Evolutionary conservation across 164 flowering plant species (phyloP).

Genomic region (Santalum album): DNA sequence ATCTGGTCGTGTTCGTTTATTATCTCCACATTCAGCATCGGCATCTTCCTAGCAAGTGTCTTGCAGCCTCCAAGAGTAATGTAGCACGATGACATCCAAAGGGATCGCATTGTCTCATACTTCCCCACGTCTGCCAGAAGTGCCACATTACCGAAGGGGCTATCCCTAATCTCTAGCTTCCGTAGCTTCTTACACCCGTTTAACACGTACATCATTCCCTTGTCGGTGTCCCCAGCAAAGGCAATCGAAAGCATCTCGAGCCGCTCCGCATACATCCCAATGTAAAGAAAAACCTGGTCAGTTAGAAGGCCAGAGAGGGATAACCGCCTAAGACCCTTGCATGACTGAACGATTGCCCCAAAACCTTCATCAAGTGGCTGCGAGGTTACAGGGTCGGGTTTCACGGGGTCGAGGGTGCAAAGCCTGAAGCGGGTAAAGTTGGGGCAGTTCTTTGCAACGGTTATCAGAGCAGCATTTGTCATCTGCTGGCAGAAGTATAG

Average conservation of each 20-base stretch:
- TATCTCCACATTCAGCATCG: constrained; percentile 79
- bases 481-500: constrained; percentile 80
- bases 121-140: constrained; percentile 68
- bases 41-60: constrained; percentile 60
- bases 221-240: constrained; percentile 81
- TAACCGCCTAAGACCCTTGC: constrained; percentile 62
- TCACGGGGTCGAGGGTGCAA: constrained; percentile 56
- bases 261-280: constrained; percentile 82
- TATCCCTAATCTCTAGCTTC: constrained; percentile 79
- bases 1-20: constrained; percentile 46
- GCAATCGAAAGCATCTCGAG: constrained; percentile 92
- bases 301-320: constrained; percentile 80
- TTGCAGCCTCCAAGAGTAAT: constrained; percentile 80
- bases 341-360: constrained; percentile 78
- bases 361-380: constrained; percentile 88
- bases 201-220: constrained; percentile 75
- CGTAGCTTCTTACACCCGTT: constrained; percentile 81
- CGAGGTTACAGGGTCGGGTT: constrained; percentile 59
- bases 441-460: constrained; percentile 78
- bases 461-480: constrained; percentile 86
- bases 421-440: constrained; percentile 65
- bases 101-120: constrained; percentile 99
- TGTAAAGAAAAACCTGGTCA: constrained; percentile 72
- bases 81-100: constrained; percentile 97
- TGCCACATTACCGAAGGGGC: constrained; percentile 78